Evolutionary conservation across 164 flowering plant genomes (phyloP), one percentile per base, ranked within the genome.

Genomic region (Umbellularia californica): DNA sequence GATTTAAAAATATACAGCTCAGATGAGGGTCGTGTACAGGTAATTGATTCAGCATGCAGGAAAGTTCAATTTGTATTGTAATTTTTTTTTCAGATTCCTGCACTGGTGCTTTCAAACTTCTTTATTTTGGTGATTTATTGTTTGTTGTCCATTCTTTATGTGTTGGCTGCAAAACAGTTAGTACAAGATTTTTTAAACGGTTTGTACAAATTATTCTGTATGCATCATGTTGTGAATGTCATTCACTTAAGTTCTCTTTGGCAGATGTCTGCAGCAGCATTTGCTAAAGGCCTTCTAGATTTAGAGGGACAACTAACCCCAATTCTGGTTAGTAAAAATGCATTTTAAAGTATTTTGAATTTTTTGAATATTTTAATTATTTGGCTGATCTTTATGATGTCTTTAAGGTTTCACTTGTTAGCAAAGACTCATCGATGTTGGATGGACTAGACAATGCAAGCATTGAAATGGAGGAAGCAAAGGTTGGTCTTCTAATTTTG

Each of bases 231-330:
- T 60, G 33, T 60, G 28, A 22, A 13, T 69, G 3, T 5, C 70
- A 58, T 65, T 55, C n/a, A 55, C 19, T 55, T 15, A 55, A n/a
- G n/a, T 12, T 15, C 23, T 72, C 17, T 58, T 27, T 51, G 68
- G 28, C 91, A 95, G 99, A 92, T 95, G 99, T 95, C 99, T 76
- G 99, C 98, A 58, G 99, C 99, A 80, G 99, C 99, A 77, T 96
- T 96, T 88, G 99, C 99, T 47, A 96, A 96, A 83, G 99, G 99
- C 66, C 94, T 96, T 33, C 97, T 96, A 65, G 99, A 96, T 77
- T 89, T 96, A 77, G 99, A 96, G 86, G 99, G 99, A 69, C 98
- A 92, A 82, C 81, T 96, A 74, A 96, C 99, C 30, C 99, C 99
- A 69, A 92, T 92, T 66, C 88, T 91, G 93, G 97, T 91, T 20